Evolutionary conservation across 2,329 filamentous ascomycete species (phyloP).

Genomic region (Ceratocystis smalleyi): DNA sequence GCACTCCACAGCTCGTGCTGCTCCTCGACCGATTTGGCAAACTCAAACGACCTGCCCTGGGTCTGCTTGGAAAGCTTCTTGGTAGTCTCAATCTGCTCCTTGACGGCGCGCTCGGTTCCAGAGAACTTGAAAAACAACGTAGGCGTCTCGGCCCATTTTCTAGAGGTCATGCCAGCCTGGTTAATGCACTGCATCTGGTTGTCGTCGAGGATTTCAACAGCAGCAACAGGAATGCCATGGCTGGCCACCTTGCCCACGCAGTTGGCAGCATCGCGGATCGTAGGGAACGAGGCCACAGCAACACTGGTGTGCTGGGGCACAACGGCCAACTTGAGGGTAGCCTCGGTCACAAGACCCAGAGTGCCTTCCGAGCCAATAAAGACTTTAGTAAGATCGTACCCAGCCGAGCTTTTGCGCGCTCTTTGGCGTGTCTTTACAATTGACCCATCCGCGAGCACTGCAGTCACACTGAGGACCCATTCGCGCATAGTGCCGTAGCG

Average conservation of each 20-base stretch:
- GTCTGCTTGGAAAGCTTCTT: constrained; percentile 44
- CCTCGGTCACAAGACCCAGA: constrained; percentile 79
- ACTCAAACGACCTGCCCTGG: constrained; percentile 58
- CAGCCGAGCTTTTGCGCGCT: constrained; percentile 76
- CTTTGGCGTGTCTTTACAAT: constrained; percentile 78
- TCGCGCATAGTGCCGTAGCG: constrained; percentile 90
- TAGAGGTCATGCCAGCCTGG: constrained; percentile 48
- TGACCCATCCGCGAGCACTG: constrained; percentile 80
- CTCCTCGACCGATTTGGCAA: constrained; percentile 55
- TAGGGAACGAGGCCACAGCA: constrained; percentile 48
- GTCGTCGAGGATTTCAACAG: constrained; percentile 86
- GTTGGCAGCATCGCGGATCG: constrained; percentile 55
- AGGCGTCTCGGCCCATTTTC: constrained; percentile 54
- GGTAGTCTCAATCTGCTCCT: constrained; percentile 61
- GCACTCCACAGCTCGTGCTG: constrained; percentile 68
- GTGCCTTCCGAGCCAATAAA: constrained; percentile 89
- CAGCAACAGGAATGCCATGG: constrained; percentile 68
- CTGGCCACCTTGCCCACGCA: constrained; percentile 70
- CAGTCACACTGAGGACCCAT: constrained; percentile 76
- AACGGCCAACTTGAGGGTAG: constrained; percentile 71
- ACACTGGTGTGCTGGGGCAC: constrained; percentile 67
- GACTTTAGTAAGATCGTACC: constrained; percentile 78
- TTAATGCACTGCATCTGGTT: constrained; percentile 67
- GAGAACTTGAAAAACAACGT: constrained; percentile 78
- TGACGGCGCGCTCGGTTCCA: constrained; percentile 53